Evolutionary conservation across 2,329 filamentous ascomycete genomes (phyloP).

Genomic region (Colletotrichum plurivorum): DNA sequence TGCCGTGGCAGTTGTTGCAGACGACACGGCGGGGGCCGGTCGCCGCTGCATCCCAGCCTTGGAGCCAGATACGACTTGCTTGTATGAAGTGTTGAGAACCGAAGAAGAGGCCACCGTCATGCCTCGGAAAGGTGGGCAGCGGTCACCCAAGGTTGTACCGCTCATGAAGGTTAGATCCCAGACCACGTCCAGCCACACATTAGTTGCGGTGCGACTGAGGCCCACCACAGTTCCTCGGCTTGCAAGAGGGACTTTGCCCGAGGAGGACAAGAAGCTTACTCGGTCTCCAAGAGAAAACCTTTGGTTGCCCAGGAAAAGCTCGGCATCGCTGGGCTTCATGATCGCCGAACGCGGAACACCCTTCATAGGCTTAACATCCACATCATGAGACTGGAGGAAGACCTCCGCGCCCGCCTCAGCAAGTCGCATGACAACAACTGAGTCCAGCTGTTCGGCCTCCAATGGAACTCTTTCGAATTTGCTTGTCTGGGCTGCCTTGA

Average conservation of each 20-base stretch:
- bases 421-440: slow-evolving; percentile 85
- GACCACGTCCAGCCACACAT: slow-evolving; percentile 88
- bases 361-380: slow-evolving; percentile 78
- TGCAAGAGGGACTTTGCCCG: slow-evolving; percentile 94
- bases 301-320: slow-evolving; percentile 90
- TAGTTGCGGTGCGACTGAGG: slow-evolving; percentile 88
- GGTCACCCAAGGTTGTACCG: slow-evolving; percentile 89
- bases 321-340: slow-evolving; percentile 95
- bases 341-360: slow-evolving; percentile 89
- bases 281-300: slow-evolving; percentile 88
- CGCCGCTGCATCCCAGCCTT: slow-evolving; percentile 70
- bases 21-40: slow-evolving; percentile 58
- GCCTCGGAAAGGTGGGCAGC: slow-evolving; percentile 93
- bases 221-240: slow-evolving; percentile 95
- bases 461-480: slow-evolving; percentile 96
- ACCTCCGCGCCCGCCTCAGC: slow-evolving; percentile 81
- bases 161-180: slow-evolving; percentile 98
- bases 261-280: slow-evolving; percentile 91
- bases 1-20: slow-evolving; percentile 68
- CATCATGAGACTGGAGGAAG: slow-evolving; percentile 64
- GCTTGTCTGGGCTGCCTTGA: slow-evolving; percentile 92
- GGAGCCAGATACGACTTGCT: slow-evolving; percentile 82
- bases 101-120: slow-evolving; percentile 91
- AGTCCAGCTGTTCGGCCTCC: slow-evolving; percentile 96
- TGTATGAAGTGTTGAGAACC: slow-evolving; percentile 88